Conservation (phyloP, 2,329 filamentous ascomycete genomes). For the Mariannaea sp. region DNA sequence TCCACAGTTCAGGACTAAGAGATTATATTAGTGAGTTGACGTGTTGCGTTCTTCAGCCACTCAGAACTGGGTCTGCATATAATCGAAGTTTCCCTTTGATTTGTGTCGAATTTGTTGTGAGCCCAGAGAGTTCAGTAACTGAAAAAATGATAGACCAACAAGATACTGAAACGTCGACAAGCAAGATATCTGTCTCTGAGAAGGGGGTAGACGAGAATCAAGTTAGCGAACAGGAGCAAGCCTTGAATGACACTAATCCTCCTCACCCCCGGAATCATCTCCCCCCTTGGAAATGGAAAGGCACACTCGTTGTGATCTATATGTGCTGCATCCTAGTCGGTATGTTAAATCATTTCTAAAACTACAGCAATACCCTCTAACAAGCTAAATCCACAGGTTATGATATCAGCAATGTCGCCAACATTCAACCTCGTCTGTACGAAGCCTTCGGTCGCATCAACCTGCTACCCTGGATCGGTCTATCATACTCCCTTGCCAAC, state of each 20-base stretch:
- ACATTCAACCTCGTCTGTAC: conserved; percentile 63
- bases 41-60: neutral
- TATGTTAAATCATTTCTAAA: neutral
- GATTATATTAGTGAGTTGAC: neutral
- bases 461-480: conserved; percentile 46
- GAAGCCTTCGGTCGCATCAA: conserved; percentile 49
- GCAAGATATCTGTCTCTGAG: conserved; percentile 12
- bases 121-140: neutral
- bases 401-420: conserved; percentile 53
- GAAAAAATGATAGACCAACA: conserved; percentile 8
- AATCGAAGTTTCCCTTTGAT: neutral
- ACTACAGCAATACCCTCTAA: neutral
- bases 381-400: conserved; percentile 39
- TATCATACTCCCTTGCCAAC: conserved; percentile 43
- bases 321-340: conserved; percentile 19
- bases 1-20: too few relatives aligned
- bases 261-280: conserved; percentile 15
- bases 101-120: neutral
- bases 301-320: conserved; percentile 10
- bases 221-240: neutral
- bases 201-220: conserved; percentile 1
- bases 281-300: conserved; percentile 18
- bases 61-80: neutral
- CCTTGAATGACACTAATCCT: neutral
- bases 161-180: conserved; percentile 8